phyloP scores from a whole-genome alignment of 257 asterid species.

The Solanum habrochaites region DNA sequence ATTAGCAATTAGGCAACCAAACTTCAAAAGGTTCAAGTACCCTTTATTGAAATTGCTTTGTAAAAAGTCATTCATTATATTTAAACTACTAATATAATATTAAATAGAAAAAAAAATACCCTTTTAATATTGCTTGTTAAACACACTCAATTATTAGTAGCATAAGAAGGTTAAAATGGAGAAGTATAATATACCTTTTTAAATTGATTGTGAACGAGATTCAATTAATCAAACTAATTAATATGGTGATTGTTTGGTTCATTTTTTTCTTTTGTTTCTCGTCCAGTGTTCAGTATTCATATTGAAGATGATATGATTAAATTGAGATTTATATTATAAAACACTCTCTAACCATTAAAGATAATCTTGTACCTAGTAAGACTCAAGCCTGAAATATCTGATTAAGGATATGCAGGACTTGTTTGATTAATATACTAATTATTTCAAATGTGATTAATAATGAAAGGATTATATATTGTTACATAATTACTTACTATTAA shows the following conservation, averaged over 20 bases:
- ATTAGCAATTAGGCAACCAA: conserved; percentile 26
- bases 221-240: neutral
- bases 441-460: neutral
- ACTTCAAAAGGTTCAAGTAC: conserved; percentile 18
- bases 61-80: neutral
- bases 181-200: neutral
- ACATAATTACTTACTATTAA: neutral
- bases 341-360: fast-evolving
- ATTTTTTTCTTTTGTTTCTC: neutral
- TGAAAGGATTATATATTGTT: neutral
- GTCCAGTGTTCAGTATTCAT: neutral
- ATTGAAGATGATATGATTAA: fast-evolving
- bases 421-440: neutral
- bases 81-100: neutral
- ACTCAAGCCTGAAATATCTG: fast-evolving
- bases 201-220: neutral
- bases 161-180: neutral
- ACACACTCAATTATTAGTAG: neutral
- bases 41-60: conserved; percentile 11
- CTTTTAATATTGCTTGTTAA: conserved; percentile 1
- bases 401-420: neutral
- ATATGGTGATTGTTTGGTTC: neutral
- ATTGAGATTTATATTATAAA: neutral
- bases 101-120: neutral
- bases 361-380: neutral